These are phyloP conservation scores for Camelina neglecta DNA, from an alignment of 345 rosid genomes.

Conservation along the genomic window DNA sequence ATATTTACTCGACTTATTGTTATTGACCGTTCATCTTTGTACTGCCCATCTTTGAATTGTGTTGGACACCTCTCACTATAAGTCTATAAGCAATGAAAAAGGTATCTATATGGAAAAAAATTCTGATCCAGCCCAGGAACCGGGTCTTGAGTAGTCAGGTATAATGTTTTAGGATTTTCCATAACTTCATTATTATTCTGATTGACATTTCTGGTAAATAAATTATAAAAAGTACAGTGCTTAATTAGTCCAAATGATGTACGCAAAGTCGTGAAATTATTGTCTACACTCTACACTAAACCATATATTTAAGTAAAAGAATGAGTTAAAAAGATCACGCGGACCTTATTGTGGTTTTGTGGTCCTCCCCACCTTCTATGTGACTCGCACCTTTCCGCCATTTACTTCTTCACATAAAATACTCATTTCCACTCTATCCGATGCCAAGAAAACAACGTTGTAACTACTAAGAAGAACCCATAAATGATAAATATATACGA, in stretches of 20 bases:
- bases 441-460: slow-evolving; percentile 33
- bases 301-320: slow-evolving; percentile 26
- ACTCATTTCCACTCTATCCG: slow-evolving; percentile 18
- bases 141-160: too few species aligned
- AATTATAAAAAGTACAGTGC: neutral
- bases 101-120: too few species aligned
- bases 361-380: slow-evolving; percentile 42
- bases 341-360: slow-evolving; percentile 43
- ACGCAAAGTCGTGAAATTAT: slow-evolving; percentile 23
- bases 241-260: neutral
- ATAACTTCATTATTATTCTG: neutral
- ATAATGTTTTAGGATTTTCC: too few species aligned
- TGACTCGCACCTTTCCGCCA: neutral
- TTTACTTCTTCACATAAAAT: slow-evolving; percentile 21
- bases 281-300: neutral
- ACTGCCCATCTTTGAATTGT: too few species aligned
- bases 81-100: too few species aligned
- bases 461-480: slow-evolving; percentile 18
- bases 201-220: neutral
- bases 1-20: too few species aligned
- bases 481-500: neutral
- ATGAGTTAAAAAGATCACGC: slow-evolving; percentile 33
- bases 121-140: too few species aligned
- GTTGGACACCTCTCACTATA: too few species aligned
- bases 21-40: too few species aligned